These are phyloP conservation scores for Tetrapisispora taiwanensis DNA, from an alignment of 805 yeast species.

Conservation along the genomic window DNA sequence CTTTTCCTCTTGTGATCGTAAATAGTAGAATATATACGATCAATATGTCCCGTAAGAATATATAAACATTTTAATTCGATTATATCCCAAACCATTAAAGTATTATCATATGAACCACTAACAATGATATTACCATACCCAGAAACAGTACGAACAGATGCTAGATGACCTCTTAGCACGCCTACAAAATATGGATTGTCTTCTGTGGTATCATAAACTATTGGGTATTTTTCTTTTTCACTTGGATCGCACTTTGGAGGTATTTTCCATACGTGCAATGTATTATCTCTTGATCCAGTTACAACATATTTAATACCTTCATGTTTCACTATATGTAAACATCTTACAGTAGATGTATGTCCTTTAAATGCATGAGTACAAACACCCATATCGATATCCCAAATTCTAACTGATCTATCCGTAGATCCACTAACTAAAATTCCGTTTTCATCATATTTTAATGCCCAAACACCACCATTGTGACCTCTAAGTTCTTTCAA, in stretches of 20 bases:
- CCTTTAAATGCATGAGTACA: conserved; percentile 91
- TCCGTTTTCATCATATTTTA: conserved; percentile 71
- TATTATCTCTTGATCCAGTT: conserved; percentile 74
- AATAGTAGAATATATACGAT: conserved; percentile 81
- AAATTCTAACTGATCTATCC: conserved; percentile 84
- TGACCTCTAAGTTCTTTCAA: conserved; percentile 66
- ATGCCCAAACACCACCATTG: conserved; percentile 98
- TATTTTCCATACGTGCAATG: conserved; percentile 73
- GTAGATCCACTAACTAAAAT: conserved; percentile 83
- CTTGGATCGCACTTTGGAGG: conserved; percentile 33
- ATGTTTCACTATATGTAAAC: conserved; percentile 70
- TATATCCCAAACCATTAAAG: conserved; percentile 88
- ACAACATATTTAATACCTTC: conserved; percentile 62
- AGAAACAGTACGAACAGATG: conserved; percentile 75
- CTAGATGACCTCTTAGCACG: conserved; percentile 64
- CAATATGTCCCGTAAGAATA: conserved; percentile 73
- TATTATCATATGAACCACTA: conserved; percentile 84
- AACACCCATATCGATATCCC: conserved; percentile 77
- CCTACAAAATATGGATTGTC: conserved; percentile 55
- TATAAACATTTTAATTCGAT: conserved; percentile 61
- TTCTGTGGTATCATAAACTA: conserved; percentile 27
- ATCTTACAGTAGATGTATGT: conserved; percentile 86
- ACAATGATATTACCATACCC: conserved; percentile 78
- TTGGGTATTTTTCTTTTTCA: conserved; percentile 9
- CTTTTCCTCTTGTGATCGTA: conserved; percentile 65